Percentiles rank a stretch among this genome's conserved stretches.
Conservation (phyloP, 2,329 filamentous ascomycete species). For the Aureobasidium lini region DNA sequence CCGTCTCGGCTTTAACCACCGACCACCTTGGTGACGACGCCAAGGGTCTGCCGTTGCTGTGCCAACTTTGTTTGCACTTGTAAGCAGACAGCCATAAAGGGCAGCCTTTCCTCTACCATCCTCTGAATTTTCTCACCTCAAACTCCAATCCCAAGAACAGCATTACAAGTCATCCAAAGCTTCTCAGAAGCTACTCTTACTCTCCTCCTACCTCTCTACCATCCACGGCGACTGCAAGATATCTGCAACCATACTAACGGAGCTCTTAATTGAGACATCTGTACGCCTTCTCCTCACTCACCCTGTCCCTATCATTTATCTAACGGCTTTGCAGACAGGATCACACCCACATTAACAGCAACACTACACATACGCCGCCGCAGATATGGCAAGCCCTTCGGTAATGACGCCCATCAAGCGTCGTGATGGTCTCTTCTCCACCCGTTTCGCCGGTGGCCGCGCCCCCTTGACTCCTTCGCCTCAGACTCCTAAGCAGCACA, state of each 20-base stretch:
- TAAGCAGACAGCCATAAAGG: slow-evolving; percentile 13
- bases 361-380: background rate
- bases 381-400: slow-evolving; percentile 67
- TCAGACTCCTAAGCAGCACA: slow-evolving; percentile 57
- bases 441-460: slow-evolving; percentile 86
- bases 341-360: slow-evolving; percentile 6
- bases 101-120: slow-evolving; percentile 1
- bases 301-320: slow-evolving; percentile 15
- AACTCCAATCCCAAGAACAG: slow-evolving; percentile 2
- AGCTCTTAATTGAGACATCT: slow-evolving; percentile 32
- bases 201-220: slow-evolving; percentile 20
- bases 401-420: slow-evolving; percentile 92
- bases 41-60: background rate
- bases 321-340: slow-evolving; percentile 18
- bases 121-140: slow-evolving; percentile 19
- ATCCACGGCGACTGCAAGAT: slow-evolving; percentile 25
- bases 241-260: slow-evolving; percentile 29
- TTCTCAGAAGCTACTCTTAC: slow-evolving; percentile 21
- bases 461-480: slow-evolving; percentile 94
- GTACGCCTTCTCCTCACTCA: background rate
- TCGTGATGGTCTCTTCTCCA: slow-evolving; percentile 85
- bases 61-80: slow-evolving; percentile 13
- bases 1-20: background rate
- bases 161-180: slow-evolving; percentile 16
- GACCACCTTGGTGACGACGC: background rate